Base-by-base conservation (phyloP, 2,329 filamentous ascomycete species). In the Curvularia spicifera region DNA sequence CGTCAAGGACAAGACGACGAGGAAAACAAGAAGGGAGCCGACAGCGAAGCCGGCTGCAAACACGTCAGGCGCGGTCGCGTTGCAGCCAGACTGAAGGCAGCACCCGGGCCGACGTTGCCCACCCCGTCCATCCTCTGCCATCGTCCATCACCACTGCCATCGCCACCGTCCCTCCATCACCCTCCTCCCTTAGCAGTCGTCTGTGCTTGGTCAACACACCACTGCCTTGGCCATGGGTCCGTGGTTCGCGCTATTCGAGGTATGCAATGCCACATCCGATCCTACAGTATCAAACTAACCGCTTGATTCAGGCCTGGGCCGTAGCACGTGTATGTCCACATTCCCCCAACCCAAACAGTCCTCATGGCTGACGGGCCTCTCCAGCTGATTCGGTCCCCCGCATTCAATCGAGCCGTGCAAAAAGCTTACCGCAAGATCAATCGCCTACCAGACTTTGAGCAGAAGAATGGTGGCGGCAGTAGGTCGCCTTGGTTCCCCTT, bases 321-420 rank as follows among this genome's bases (percentile, higher is more conserved):
- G 75, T 76, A 49, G 66, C 67, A 60, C 66, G 66, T 60, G 76
- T 78, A 69, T 39, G 72, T 69, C 56, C 22, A 55, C 18, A 42
- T 29, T 31, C 43, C 20, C 35, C 9, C 13, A 53, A 49, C 1
- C 33, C 26, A 26, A 18, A 39, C 45, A 15, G 18, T 24, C 29
- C 10, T n/a, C 6, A 43, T 20, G 20, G 31, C 45, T 51, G 35
- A 56, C 55, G 50, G 35, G 56, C 55, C 43, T 4, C 4, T 1
- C 35, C 44, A 84, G 78, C 80, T 87, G 53, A 78, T 87, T 42
- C 74, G 76, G 52, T 85, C 82, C 53, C 83, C 83, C 2, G 71
- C 78, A 35, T 87, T 87, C 76, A 85, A 87, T 66, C 78, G 80
- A 53, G 78, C 68, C 26, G 82, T 87, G 18, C 79, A 82, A 24